Evolutionary conservation across 108 stramenopile genomes (phyloP), one percentile per base, ranked within the genome.

Genomic region (Aurantiochytrium sp.): DNA sequence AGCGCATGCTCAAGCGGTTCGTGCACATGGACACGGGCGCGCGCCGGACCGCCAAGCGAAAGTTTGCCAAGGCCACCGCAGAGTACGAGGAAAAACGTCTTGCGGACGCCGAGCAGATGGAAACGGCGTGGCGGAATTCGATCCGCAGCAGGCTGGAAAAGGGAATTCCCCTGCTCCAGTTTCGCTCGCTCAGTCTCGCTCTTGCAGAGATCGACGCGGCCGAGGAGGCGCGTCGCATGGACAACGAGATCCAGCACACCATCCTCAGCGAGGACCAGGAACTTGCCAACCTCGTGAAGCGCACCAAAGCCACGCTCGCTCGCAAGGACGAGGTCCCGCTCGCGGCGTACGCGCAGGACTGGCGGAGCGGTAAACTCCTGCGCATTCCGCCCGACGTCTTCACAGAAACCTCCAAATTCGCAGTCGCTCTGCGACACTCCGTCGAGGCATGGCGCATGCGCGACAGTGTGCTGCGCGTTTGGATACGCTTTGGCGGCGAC

Each of bases 61-160:
- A 81, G 73, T 81, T 81, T 81, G 73, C 73, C 73, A 81, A 81
- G 24, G 73, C 73, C 12, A 81, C 73, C 32, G 73, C 73, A 37
- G 73, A 81, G 6, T 81, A 81, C 45, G 73, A 81, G 24, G 73
- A 81, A 48, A 81, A 81, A 24, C 12, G 73, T 6, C 45, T 81
- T n/a, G 73, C 73, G 12, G 73, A 81, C 24, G 73, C 73, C 12
- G 73, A 81, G 45, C 42, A 81, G 24, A 81, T 81, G 73, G 73
- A 81, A 48, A 41, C 39, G 8, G 21, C 73, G 0, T 81, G 73
- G 73, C 73, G 73, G 19, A 81, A 81, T 48, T 81, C 73, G 73
- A 81, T 81, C 12, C 39, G 45, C 17, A 22, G 30, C n/a, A 22
- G 73, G 21, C 73, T 81, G 12, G 27, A 30, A 42, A 81, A 48